Conservation (phyloP, 495 filamentous ascomycete genomes). For the Aspergillus bridgeri region DNA sequence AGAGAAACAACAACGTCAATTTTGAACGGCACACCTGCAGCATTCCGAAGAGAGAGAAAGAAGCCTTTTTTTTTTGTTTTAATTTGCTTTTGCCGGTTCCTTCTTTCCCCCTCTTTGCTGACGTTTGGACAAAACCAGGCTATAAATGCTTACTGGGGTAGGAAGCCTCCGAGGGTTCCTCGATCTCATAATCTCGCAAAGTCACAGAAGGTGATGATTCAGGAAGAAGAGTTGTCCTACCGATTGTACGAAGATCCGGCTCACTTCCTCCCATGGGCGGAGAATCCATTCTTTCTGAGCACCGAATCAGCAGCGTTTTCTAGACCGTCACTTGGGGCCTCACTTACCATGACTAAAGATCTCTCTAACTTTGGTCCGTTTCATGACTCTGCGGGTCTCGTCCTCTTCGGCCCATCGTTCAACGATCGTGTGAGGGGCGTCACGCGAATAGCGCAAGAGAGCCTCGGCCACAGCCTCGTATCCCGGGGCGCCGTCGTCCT, state of each 20-base stretch:
- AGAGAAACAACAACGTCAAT: not conserved
- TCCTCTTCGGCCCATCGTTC: slow-evolving; percentile 64
- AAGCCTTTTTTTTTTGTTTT: too few relatives aligned
- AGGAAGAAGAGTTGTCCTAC: slow-evolving; percentile 34
- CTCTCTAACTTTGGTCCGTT: slow-evolving; percentile 36
- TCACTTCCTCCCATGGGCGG: slow-evolving; percentile 18
- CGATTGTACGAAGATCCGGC: slow-evolving; percentile 23
- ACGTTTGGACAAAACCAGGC: not conserved
- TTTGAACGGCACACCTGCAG: not conserved
- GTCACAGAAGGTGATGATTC: slow-evolving; percentile 25
- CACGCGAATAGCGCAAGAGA: slow-evolving; percentile 63
- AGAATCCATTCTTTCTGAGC: slow-evolving; percentile 19
- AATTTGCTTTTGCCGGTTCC: not conserved
- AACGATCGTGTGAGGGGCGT: slow-evolving; percentile 54
- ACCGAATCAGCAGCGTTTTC: not conserved
- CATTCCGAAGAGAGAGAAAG: not conserved
- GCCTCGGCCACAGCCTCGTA: slow-evolving; percentile 71
- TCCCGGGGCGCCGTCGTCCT: slow-evolving; percentile 65
- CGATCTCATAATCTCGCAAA: slow-evolving; percentile 38
- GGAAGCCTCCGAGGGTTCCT: slow-evolving; percentile 28
- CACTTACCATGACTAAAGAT: slow-evolving; percentile 30
- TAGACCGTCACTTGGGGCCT: not conserved
- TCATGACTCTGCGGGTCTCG: slow-evolving; percentile 45
- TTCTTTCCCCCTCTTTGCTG: not conserved
- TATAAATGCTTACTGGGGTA: slow-evolving; percentile 8